A percentile compares a stretch with the other conserved stretches of the same genome.
Evolutionary conservation across 768 basidiomycete genomes (phyloP).

Genomic region (Hebeloma cylindrosporum): DNA sequence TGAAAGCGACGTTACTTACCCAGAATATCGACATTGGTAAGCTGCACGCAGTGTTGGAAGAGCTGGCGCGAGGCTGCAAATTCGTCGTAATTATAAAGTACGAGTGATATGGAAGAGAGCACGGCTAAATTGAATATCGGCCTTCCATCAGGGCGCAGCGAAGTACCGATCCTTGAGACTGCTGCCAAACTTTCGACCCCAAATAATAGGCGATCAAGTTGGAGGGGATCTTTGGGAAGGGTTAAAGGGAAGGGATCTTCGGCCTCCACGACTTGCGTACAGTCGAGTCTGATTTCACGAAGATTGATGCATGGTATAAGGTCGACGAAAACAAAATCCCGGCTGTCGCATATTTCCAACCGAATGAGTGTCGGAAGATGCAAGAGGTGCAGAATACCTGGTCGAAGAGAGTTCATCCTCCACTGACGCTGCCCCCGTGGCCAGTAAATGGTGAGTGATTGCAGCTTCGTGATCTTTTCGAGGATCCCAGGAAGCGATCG

Average conservation of each 20-base stretch:
- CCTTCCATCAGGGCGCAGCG: conserved; percentile 1
- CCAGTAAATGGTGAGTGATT: conserved; percentile 1
- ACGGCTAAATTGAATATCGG: conserved; percentile 1
- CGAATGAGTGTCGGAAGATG: conserved; percentile 7
- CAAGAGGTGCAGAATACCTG: conserved; percentile 8
- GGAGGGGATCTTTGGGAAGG: neutral
- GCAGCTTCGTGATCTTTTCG: neutral
- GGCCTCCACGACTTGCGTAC: neutral
- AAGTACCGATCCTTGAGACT: neutral
- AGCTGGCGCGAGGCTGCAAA: neutral
- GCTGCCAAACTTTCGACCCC: neutral
- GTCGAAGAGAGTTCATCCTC: conserved; percentile 7
- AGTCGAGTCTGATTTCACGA: neutral
- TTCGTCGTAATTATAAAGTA: neutral
- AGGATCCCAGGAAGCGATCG: neutral
- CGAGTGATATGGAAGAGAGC: neutral
- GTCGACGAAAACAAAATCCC: neutral
- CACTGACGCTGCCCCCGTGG: neutral
- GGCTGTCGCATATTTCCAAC: neutral
- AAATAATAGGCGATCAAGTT: neutral
- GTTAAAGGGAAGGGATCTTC: neutral
- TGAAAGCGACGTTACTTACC: neutral
- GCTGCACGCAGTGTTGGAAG: neutral
- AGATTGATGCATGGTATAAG: conserved; percentile 5
- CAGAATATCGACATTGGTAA: conserved; percentile 1